These are phyloP conservation scores for Fistulinella cinereoalba DNA, from an alignment of 1,284 basidiomycete genomes.

Conservation along the genomic window DNA sequence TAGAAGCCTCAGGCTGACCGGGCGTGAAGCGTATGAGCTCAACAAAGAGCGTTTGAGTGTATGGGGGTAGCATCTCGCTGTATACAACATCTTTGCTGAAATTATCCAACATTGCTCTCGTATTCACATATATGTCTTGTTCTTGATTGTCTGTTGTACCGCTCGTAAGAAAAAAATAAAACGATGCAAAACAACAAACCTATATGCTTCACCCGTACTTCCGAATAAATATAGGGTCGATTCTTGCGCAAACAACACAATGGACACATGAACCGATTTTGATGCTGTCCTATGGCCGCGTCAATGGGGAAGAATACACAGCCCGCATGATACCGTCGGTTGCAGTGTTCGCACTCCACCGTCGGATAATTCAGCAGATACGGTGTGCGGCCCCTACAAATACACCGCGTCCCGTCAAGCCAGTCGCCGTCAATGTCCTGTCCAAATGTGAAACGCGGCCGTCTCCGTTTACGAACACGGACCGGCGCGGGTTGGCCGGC, in stretches of 20 bases:
- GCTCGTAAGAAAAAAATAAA: neutral
- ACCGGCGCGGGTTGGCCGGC: conserved; percentile 58
- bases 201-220: conserved; percentile 65
- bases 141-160: conserved; percentile 47
- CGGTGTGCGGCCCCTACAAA: conserved; percentile 66
- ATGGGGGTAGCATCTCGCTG: conserved; percentile 60
- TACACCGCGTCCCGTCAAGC: conserved; percentile 72
- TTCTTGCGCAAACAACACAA: conserved; percentile 73
- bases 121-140: conserved; percentile 62
- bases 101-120: conserved; percentile 66
- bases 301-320: conserved; percentile 70
- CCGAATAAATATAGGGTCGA: conserved; percentile 63
- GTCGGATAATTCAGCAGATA: conserved; percentile 58
- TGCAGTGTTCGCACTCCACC: conserved; percentile 66
- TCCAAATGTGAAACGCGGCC: conserved; percentile 71
- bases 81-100: conserved; percentile 70
- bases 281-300: conserved; percentile 31
- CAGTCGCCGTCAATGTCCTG: conserved; percentile 74
- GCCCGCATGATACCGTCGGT: conserved; percentile 63
- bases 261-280: conserved; percentile 59
- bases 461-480: conserved; percentile 57
- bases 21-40: conserved; percentile 66
- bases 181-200: conserved; percentile 44
- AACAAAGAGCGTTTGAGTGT: conserved; percentile 66
- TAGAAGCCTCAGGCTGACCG: conserved; percentile 42